phyloP scores from a whole-genome alignment of 345 rosid genomes.

The Salix udensis region DNA sequence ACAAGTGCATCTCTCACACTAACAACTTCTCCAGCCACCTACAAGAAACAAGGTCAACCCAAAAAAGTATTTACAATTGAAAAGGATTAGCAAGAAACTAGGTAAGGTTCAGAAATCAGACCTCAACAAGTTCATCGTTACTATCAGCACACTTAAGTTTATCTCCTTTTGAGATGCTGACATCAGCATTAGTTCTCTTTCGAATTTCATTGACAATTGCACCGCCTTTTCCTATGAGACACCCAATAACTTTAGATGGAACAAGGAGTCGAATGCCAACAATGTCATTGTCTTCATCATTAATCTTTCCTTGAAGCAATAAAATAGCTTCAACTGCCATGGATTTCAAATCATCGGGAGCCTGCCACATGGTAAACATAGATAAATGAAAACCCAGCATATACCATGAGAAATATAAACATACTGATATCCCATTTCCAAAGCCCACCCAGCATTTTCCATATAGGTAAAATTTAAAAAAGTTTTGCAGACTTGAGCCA shows the following conservation, averaged over 20 bases:
- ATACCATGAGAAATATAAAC: background rate
- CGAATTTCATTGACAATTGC: slow-evolving; percentile 87
- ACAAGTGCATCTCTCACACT: slow-evolving; percentile 84
- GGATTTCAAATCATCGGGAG: slow-evolving; percentile 88
- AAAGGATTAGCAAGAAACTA: slow-evolving; percentile 7
- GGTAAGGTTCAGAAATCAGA: slow-evolving; percentile 17
- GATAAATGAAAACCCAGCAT: background rate
- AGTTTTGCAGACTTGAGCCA: background rate
- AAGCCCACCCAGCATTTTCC: background rate
- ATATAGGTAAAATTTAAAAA: background rate
- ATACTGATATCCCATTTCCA: background rate
- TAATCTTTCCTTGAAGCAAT: slow-evolving; percentile 82
- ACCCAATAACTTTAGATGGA: slow-evolving; percentile 86
- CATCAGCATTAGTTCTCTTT: slow-evolving; percentile 74
- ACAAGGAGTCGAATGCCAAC: slow-evolving; percentile 68
- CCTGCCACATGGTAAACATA: slow-evolving; percentile 31
- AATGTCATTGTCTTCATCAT: slow-evolving; percentile 63
- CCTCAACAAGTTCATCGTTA: slow-evolving; percentile 88
- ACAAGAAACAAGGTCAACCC: slow-evolving; percentile 14
- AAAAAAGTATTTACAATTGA: slow-evolving; percentile 5
- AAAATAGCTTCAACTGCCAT: slow-evolving; percentile 91
- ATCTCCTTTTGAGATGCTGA: slow-evolving; percentile 71
- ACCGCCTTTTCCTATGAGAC: slow-evolving; percentile 90
- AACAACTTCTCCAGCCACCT: slow-evolving; percentile 74
- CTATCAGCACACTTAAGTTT: slow-evolving; percentile 67